Conservation (phyloP, 441 rosid genomes). For the Theobroma grandiflorum region DNA sequence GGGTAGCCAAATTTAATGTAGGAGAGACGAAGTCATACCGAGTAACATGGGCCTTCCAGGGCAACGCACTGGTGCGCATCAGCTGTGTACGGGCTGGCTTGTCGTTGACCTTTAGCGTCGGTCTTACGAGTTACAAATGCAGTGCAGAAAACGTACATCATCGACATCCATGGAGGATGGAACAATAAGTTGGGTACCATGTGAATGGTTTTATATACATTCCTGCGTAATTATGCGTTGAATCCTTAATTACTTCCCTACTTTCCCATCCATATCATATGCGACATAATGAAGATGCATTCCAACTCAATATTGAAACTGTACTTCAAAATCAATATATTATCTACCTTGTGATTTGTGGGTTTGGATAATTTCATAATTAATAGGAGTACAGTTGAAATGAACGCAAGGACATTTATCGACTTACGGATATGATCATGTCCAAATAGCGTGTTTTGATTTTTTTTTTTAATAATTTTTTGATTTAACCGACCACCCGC, state of each 20-base stretch:
- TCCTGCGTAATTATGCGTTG: not conserved
- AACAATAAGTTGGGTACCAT: not conserved
- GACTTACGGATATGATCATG: too few species aligned
- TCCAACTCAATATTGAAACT: too few species aligned
- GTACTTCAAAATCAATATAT: too few species aligned
- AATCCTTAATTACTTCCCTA: not conserved
- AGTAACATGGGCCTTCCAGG: slow-evolving; percentile 27
- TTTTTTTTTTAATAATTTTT: too few species aligned
- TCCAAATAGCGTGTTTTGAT: too few species aligned
- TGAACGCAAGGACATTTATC: too few species aligned
- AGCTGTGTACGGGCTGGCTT: slow-evolving; percentile 19
- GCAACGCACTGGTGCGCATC: not conserved
- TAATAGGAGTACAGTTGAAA: too few species aligned
- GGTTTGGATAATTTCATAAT: too few species aligned
- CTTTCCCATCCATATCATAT: not conserved
- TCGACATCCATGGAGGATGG: not conserved
- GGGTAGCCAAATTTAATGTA: slow-evolving; percentile 37
- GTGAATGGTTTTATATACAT: too few species aligned
- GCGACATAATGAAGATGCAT: too few species aligned
- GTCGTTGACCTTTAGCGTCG: slow-evolving; percentile 9
- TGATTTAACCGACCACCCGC: not conserved
- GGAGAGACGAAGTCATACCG: slow-evolving; percentile 9
- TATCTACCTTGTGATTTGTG: too few species aligned
- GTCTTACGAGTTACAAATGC: not conserved
- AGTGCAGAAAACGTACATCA: not conserved